Evolutionary conservation across 164 flowering plant genomes (phyloP).

Genomic region (Pachysandra terminalis): DNA sequence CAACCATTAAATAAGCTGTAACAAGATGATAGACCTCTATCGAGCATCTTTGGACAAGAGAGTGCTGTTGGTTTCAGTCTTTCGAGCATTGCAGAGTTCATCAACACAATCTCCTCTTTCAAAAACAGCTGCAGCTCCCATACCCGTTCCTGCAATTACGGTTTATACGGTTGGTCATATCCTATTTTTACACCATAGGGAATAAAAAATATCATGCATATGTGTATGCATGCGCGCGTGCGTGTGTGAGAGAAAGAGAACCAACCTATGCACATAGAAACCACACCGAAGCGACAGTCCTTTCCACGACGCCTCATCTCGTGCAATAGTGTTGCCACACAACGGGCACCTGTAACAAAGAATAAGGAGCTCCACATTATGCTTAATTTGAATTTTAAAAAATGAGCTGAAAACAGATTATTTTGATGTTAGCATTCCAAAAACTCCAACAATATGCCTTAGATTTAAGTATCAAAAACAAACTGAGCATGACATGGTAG

Average conservation of each 20-base stretch:
- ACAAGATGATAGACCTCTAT: constrained; percentile 16
- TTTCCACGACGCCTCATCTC: constrained; percentile 96
- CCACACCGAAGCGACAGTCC: constrained; percentile 89
- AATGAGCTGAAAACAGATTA: too few species aligned
- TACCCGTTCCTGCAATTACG: constrained; percentile 67
- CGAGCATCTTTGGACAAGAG: constrained; percentile 63
- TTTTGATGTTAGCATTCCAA: background rate
- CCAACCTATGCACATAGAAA: constrained; percentile 97
- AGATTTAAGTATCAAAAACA: background rate
- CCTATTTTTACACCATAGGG: background rate
- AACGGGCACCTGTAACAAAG: constrained; percentile 70
- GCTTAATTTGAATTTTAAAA: too few species aligned
- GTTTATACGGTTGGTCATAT: background rate
- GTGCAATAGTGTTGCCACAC: constrained; percentile 86
- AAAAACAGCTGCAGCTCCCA: constrained; percentile 99
- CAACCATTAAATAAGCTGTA: background rate
- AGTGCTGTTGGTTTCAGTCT: constrained; percentile 27
- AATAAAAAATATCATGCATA: constrained; percentile 1
- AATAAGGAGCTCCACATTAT: too few species aligned
- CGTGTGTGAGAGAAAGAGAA: constrained; percentile 1
- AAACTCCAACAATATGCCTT: background rate
- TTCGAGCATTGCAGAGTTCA: constrained; percentile 60
- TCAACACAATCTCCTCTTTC: constrained; percentile 81
- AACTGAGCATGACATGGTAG: background rate
- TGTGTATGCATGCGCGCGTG: too few species aligned